Percentiles rank a stretch among this genome's conserved stretches.
These are phyloP conservation scores for Naganishia albida DNA, from an alignment of 1,284 basidiomycete species.

Conservation along the genomic window DNA sequence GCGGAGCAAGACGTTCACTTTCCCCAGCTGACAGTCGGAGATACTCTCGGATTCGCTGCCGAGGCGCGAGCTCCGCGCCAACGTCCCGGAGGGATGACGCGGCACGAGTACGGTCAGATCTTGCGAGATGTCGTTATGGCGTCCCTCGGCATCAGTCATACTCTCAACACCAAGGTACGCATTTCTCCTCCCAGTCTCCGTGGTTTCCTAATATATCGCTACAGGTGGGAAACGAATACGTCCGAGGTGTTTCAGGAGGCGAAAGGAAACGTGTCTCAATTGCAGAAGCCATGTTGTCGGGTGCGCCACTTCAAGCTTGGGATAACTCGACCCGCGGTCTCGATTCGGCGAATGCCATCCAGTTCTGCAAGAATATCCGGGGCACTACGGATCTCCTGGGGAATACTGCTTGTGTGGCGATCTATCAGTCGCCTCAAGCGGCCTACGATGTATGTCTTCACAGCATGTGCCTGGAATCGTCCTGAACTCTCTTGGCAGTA, in stretches of 20 bases:
- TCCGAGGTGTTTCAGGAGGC: slow-evolving; percentile 60
- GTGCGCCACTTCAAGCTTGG: slow-evolving; percentile 54
- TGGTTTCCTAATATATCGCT: background rate
- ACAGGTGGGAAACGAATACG: slow-evolving; percentile 50
- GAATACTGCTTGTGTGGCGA: slow-evolving; percentile 50
- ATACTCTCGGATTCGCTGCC: slow-evolving; percentile 55
- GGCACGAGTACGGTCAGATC: slow-evolving; percentile 52
- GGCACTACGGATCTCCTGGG: slow-evolving; percentile 56
- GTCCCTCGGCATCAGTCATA: slow-evolving; percentile 59
- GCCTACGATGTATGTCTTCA: slow-evolving; percentile 52
- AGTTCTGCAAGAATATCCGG: slow-evolving; percentile 60
- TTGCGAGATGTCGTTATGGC: slow-evolving; percentile 57
- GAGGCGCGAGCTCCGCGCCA: slow-evolving; percentile 43
- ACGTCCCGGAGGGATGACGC: slow-evolving; percentile 53
- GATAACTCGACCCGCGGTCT: slow-evolving; percentile 59
- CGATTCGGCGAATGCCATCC: slow-evolving; percentile 60
- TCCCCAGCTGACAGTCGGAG: slow-evolving; percentile 58
- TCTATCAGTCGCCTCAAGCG: slow-evolving; percentile 58
- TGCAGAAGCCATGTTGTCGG: slow-evolving; percentile 54
- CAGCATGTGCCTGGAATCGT: slow-evolving; percentile 29
- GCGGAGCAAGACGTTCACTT: slow-evolving; percentile 59
- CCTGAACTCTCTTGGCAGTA: slow-evolving; percentile 40
- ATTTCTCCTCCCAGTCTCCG: background rate
- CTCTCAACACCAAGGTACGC: slow-evolving; percentile 53
- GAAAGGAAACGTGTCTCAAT: slow-evolving; percentile 61